Evolutionary conservation across 371 early-diverging fungal genomes (phyloP), one percentile per base, ranked within the genome.

Genomic region (Blakeslea trispora): DNA sequence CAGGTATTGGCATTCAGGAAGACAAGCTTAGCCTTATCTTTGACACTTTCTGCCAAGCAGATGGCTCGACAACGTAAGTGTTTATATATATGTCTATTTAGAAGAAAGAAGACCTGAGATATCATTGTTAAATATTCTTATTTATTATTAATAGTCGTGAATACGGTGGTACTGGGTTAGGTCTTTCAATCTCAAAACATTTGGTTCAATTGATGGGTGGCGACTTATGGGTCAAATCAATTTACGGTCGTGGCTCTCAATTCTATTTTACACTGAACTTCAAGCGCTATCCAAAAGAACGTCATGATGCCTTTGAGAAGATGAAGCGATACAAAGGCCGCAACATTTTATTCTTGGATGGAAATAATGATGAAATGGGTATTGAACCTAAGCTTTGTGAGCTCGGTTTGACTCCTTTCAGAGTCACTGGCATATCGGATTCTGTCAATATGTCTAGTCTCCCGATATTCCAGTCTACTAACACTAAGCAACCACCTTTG

Each of bases 161-260:
- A 68, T 91, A 87, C 59, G 91, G 91, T 24, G 93, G 92, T 18
- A 90, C 91, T 21, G 93, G 95, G 1, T 76, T 95, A 13, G 95
- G 95, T 0, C 69, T 95, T 40, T 85, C 88, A 11, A 92, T 95
- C 37, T 88, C 87, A 7, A 84, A 84, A 64, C 79, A 84, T 39
- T 74, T 95, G 7, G 88, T 87, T 19, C 74, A 82, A 40, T 62
- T 92, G 40, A 89, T 93, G 85, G 91, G 90, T 21, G 95, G 94
- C 24, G 72, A 82, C 54, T 77, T 95, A 22, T 85, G 87, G 82
- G 91, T 91, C 8, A 81, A 82, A 59, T 84, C 87, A 41, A 81
- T 72, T 15, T 82, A 76, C 55, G 88, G 86, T 15, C 68, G 78
- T 48, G 90, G 92, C 13, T 89, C 89, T 0, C 77, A 82, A 61